Evolutionary conservation across 1,284 basidiomycete species (phyloP), one percentile per base, ranked within the genome.

Genomic region (Lentinula novae-zelandiae): DNA sequence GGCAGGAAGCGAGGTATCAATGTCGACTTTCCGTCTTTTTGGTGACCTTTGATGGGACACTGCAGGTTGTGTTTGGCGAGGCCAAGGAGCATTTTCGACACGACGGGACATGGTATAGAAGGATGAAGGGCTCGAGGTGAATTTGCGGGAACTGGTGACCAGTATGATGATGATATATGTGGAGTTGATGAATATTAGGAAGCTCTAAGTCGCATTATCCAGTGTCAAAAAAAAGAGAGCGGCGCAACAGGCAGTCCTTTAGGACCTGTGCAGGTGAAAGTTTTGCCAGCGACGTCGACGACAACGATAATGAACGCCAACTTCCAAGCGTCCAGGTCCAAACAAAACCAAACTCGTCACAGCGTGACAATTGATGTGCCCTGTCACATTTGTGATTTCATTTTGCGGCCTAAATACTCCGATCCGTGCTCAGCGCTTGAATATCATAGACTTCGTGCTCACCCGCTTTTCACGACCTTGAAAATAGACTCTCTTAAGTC

Each of bases 141-240:
- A 27, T 27, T 27, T 27, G 27, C 27, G 27, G 27, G 22, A 31
- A 38, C 31, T 51, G 63, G 64, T 58, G 61, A 65, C 39, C 60
- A 56, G 53, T 46, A 58, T 53, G 63, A 52, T 61, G 61, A 61
- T 61, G 61, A 61, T 66, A 67, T 62, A 55, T 53, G 62, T 62
- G 62, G 58, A 61, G 49, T 48, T 34, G 62, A 57, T 66, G 68
- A 66, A 67, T 40, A 58, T 58, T 58, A 58, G 12, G 38, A 22
- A 33, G 39, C 27, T 68, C 63, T 69, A 75, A 73, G 70, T 73
- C 65, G 75, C 78, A 80, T 79, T 76, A 75, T 78, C 76, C 77
- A 70, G 69, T 60, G 63, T 49, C 51, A 57, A 50, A 57, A 52
- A 52, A 53, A 53, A 60, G 39, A 48, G 33, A 36, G 42, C 55